Base-by-base conservation (phyloP, 768 basidiomycete genomes). In the Pluteus cervinus region DNA sequence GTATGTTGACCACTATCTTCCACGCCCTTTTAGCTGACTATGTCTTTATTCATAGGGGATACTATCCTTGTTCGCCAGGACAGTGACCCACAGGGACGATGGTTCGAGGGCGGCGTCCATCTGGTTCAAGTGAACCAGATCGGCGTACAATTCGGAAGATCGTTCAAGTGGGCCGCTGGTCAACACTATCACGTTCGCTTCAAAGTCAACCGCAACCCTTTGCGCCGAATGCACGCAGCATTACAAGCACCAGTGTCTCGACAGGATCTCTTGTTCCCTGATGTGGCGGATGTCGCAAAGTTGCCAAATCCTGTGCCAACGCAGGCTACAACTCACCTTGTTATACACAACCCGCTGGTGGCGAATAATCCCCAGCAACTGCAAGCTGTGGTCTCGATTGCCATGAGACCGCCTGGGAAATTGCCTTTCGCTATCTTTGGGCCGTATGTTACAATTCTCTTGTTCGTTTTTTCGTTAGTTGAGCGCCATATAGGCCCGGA, bases 351-450 rank as follows among this genome's bases (percentile, higher is more conserved):
- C 42, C 42, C 52, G 1, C 46, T 62, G 3, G 62, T 77, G 20
- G 55, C 51, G 4, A 32, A 38, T 3, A 75, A 79, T 49, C 40
- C 49, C 0, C 58, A 61, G 24, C 77, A 79, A 43, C 45, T 65
- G 11, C 60, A 61, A 39, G 69, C 75, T 1, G 71, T 79, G 0
- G 50, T 53, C 7, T 63, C 69, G 0, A 71, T 79, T 31, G 46
- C 65, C 4, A 46, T 55, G 22, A 63, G 60, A 23, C 55, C 58
- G 12, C 53, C 61, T 0, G 74, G 76, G 0, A 61, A 66, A 7
- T 50, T 61, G 2, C 74, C 76, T 0, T 79, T 79, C 44, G 56
- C 73, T 9, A 58, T 79, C 16, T 79, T 75, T 51, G 76, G 76
- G 7, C 76, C 76, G 73, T 76, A 52, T 49, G 76, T 57, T 5